A percentile compares a stretch with the other conserved stretches of the same genome.
Conservation (phyloP, 352 stramenopile species). For the Globisporangium carolinianum region DNA sequence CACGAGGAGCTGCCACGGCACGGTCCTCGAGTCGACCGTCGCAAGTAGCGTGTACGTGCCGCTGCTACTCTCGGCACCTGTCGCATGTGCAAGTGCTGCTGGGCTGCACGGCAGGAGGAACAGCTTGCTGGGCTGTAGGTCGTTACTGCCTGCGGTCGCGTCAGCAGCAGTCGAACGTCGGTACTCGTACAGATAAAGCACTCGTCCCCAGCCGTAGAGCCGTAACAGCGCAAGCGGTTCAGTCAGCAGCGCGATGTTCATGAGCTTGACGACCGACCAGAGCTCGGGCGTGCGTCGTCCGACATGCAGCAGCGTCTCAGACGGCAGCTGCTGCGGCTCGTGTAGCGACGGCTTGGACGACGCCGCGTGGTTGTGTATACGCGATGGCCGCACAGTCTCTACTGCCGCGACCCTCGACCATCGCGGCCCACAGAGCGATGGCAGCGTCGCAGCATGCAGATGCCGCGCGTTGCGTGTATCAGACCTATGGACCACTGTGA, state of each 20-base stretch:
- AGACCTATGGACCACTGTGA: neutral
- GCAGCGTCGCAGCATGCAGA: too few species aligned
- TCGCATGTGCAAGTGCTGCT: neutral
- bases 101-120: neutral
- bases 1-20: neutral
- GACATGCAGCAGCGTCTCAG: too few species aligned
- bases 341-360: neutral
- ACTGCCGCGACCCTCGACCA: too few species aligned
- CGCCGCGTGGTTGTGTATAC: too few species aligned
- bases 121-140: neutral
- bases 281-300: neutral
- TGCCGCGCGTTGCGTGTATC: too few species aligned
- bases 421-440: too few species aligned
- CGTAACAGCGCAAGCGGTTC: slow-evolving; percentile 2
- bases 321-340: too few species aligned
- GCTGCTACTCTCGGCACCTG: neutral
- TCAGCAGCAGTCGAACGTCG: too few species aligned
- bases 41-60: neutral
- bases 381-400: too few species aligned
- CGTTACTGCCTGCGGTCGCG: too few species aligned
- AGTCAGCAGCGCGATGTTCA: slow-evolving; percentile 12
- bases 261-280: slow-evolving; percentile 6
- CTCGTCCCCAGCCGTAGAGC: neutral
- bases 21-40: neutral
- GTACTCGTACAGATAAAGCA: slow-evolving; percentile 3